Base-by-base conservation (phyloP, 495 filamentous ascomycete genomes). In the Filosporella fistucella region DNA sequence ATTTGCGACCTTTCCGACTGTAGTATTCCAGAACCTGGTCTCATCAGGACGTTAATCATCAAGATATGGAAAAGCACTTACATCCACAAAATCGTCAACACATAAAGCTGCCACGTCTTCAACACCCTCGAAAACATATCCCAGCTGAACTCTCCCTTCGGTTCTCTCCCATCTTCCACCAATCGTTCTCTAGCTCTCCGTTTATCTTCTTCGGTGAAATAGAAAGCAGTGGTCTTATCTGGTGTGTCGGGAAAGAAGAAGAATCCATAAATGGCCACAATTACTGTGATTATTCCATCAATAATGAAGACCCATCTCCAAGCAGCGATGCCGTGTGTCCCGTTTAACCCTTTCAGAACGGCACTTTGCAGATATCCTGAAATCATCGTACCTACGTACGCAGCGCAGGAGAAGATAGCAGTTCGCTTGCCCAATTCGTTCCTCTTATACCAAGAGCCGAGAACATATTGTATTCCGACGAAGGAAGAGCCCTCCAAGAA, bases 231-330 rank as follows among this genome's bases (percentile, higher is more conserved):
- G 0, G 79, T 80, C 0, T 70, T 76, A 1, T 62, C 55, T 0
- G 78, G 79, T 8, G 74, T 78, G 58, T 81, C 78, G 0, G 79
- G 78, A 58, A 81, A 81, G 47, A 80, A 60, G 8, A 77, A 2
- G 45, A 75, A 73, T 20, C 79, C 78, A 47, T 75, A 80, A 2
- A 80, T 36, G 0, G 77, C 77, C 13, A 81, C 67, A 2, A 76
- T 76, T 4, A 83, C 42, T n/a, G 67, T 67, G 21, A 68, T 63
- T 10, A 22, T 2, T 11, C 26, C 62, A 37, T 71, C 64, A 34
- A 76, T 62, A 37, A 84, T 72, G 48, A 84, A 86, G 13, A 85
- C 54, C 82, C 82, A 85, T n/a, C 80, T 61, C 82, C 81, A 86
- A 0, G 78, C 81, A 0, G 63, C 57, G 0, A 83, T 59, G 0